phyloP scores from a whole-genome alignment of 352 stramenopile genomes.

The Aphanomyces stellatus region DNA sequence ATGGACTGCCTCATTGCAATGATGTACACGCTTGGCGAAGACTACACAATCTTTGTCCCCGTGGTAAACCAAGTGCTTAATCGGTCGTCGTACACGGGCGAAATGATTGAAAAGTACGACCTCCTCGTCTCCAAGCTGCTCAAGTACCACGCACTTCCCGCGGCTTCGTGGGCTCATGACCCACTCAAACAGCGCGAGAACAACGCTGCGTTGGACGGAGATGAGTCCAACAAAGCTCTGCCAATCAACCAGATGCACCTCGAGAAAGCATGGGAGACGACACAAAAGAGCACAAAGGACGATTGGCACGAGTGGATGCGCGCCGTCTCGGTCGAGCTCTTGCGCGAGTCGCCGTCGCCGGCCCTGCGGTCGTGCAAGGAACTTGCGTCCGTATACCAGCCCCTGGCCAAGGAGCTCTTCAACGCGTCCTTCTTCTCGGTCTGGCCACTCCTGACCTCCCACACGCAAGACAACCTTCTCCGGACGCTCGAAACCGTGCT shows the following conservation, averaged over 20 bases:
- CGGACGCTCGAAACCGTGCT: constrained; percentile 94
- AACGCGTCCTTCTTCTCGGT: constrained; percentile 98
- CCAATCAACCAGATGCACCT: constrained; percentile 78
- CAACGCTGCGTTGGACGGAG: not conserved
- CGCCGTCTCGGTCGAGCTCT: constrained; percentile 93
- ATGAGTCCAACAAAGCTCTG: constrained; percentile 40
- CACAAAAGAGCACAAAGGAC: constrained; percentile 77
- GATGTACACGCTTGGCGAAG: constrained; percentile 84
- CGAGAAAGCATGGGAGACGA: constrained; percentile 80
- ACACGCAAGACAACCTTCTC: constrained; percentile 90
- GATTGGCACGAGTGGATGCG: constrained; percentile 99
- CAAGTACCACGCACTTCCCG: constrained; percentile 76
- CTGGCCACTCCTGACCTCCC: constrained; percentile 93
- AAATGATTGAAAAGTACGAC: constrained; percentile 85
- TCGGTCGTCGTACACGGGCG: constrained; percentile 55
- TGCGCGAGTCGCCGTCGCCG: constrained; percentile 94
- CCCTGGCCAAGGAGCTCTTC: constrained; percentile 97
- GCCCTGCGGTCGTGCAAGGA: constrained; percentile 93
- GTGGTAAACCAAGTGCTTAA: constrained; percentile 77
- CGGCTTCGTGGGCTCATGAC: constrained; percentile 74
- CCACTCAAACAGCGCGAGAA: constrained; percentile 27
- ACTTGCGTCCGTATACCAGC: constrained; percentile 96
- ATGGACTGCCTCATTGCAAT: constrained; percentile 86
- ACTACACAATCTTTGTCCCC: constrained; percentile 84
- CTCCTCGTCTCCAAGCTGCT: constrained; percentile 81